Percentiles rank a stretch among this genome's conserved stretches.
Evolutionary conservation across 768 basidiomycete species (phyloP).

Genomic region (Antrodiella citrinella): DNA sequence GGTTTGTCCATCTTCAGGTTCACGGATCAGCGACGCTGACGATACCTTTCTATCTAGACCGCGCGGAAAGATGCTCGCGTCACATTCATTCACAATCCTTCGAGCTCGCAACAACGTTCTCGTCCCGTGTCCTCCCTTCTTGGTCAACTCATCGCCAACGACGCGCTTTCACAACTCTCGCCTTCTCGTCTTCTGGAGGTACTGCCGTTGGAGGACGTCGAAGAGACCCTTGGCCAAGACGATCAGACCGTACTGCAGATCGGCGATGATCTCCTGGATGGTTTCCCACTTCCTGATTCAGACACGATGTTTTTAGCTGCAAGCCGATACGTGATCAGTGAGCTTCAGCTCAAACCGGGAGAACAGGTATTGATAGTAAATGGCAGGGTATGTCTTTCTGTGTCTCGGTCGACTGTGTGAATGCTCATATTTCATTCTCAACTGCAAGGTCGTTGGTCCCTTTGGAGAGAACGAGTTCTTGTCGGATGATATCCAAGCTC

Average conservation of each 20-base stretch:
- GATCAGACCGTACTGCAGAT: constrained; percentile 34
- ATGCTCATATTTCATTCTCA: constrained; percentile 9
- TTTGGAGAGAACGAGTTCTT: constrained; percentile 51
- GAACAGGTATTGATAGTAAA: constrained; percentile 66
- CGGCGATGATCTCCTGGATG: constrained; percentile 27
- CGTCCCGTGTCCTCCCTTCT: constrained; percentile 37
- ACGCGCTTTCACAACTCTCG: constrained; percentile 30
- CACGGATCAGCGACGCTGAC: constrained; percentile 1
- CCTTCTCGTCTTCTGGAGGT: constrained; percentile 32
- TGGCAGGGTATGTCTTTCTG: constrained; percentile 57
- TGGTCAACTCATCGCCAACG: constrained; percentile 38
- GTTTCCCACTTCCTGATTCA: constrained; percentile 8
- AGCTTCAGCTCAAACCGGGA: constrained; percentile 52
- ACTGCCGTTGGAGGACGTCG: constrained; percentile 23
- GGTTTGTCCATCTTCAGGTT: constrained; percentile 31
- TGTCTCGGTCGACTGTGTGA: not conserved
- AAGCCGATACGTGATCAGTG: constrained; percentile 41
- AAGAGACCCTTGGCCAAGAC: constrained; percentile 7
- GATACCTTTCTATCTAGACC: constrained; percentile 30
- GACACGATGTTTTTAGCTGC: constrained; percentile 37
- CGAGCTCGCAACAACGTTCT: constrained; percentile 14
- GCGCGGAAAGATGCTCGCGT: constrained; percentile 44
- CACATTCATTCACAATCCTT: constrained; percentile 74
- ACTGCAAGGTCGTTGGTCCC: constrained; percentile 69
- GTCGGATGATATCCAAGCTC: constrained; percentile 60